phyloP scores from a whole-genome alignment of 805 yeast genomes.

The Candida tammaniensis region DNA sequence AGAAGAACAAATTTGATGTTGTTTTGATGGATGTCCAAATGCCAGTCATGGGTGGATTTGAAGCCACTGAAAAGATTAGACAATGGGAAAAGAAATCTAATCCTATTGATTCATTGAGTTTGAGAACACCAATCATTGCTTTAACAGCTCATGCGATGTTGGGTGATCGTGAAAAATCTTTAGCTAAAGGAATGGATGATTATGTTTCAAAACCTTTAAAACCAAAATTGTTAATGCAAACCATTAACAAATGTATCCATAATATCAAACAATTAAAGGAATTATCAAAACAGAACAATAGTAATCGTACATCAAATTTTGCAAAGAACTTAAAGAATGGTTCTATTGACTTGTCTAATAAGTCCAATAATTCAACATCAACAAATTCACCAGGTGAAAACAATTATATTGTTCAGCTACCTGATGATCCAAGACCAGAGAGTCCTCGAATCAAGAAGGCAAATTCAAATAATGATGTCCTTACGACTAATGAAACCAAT shows the following conservation, averaged over 20 bases:
- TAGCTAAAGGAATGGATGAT: slow-evolving; percentile 91
- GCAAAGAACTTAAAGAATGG: slow-evolving; percentile 43
- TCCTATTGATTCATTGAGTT: slow-evolving; percentile 65
- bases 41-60: slow-evolving; percentile 96
- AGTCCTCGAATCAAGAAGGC: slow-evolving; percentile 24
- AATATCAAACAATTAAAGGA: slow-evolving; percentile 62
- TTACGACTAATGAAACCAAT: slow-evolving; percentile 19
- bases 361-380: slow-evolving; percentile 5
- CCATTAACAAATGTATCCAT: slow-evolving; percentile 80
- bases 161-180: slow-evolving; percentile 84
- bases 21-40: slow-evolving; percentile 91
- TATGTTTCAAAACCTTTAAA: slow-evolving; percentile 85
- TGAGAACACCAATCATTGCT: slow-evolving; percentile 85
- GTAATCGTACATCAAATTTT: slow-evolving; percentile 43
- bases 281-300: slow-evolving; percentile 46
- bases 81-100: slow-evolving; percentile 83
- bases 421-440: slow-evolving; percentile 13
- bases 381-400: slow-evolving; percentile 10
- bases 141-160: slow-evolving; percentile 93
- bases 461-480: slow-evolving; percentile 27
- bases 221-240: slow-evolving; percentile 78
- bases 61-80: slow-evolving; percentile 81
- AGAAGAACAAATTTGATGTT: slow-evolving; percentile 68
- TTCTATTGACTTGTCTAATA: slow-evolving; percentile 20
- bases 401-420: slow-evolving; percentile 8